A percentile compares a stretch with the other conserved stretches of the same genome.
Conservation (phyloP, 192 early-diverging fungal genomes). For the Entrophospora sp. region DNA sequence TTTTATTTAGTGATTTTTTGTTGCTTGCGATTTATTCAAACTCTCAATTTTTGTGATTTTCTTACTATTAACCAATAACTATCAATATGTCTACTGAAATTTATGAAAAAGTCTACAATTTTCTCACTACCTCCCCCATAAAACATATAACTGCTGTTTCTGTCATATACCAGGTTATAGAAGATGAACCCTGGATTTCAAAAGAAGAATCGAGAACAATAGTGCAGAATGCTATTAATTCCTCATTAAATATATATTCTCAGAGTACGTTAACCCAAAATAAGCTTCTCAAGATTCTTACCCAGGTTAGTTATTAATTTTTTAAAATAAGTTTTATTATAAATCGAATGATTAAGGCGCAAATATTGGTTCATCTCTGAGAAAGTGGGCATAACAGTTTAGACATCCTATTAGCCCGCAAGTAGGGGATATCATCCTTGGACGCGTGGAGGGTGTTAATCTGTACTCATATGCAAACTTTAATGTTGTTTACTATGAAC, state of each 20-base stretch:
- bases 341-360: conserved; percentile 4
- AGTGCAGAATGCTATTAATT: conserved; percentile 8
- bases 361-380: conserved; percentile 9
- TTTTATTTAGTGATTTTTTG: too few relatives aligned
- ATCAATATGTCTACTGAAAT: conserved; percentile 1
- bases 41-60: too few relatives aligned
- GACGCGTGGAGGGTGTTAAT: conserved; percentile 2
- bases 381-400: conserved; percentile 6
- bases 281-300: neutral
- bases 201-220: conserved; percentile 5
- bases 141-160: conserved; percentile 7
- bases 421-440: neutral
- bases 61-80: too few relatives aligned
- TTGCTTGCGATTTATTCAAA: too few relatives aligned
- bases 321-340: conserved; percentile 1
- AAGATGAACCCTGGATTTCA: conserved; percentile 5
- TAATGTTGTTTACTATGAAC: neutral
- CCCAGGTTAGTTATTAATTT: conserved; percentile 5
- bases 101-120: conserved; percentile 1
- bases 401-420: conserved; percentile 3
- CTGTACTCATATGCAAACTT: conserved; percentile 6
- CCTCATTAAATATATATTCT: conserved; percentile 5
- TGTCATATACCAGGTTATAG: conserved; percentile 3
- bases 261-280: neutral
- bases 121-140: neutral